Conservation (phyloP, 1,284 basidiomycete species). For the Butyriboletus appendiculatus region DNA sequence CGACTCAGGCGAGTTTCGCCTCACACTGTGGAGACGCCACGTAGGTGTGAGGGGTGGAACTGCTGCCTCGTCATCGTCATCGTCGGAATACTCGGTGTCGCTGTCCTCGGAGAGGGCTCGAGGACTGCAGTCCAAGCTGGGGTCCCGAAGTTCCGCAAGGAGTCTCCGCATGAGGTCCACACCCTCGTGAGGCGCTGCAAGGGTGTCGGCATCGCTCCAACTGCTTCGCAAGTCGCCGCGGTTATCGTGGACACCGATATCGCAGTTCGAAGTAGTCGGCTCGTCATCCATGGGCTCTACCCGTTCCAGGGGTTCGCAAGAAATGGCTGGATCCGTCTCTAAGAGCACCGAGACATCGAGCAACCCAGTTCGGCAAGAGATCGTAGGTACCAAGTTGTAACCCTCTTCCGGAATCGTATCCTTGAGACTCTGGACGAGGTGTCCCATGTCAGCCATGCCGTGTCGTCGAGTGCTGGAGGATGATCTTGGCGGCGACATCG, state of each 20-base stretch:
- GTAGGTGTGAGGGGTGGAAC: background rate
- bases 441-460: constrained; percentile 15
- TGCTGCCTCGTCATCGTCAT: background rate
- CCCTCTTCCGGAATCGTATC: background rate
- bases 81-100: background rate
- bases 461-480: constrained; percentile 8
- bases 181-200: background rate
- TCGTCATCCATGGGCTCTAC: background rate
- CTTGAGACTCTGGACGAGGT: constrained; percentile 4
- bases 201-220: background rate
- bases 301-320: background rate
- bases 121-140: constrained; percentile 8
- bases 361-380: background rate
- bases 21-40: background rate
- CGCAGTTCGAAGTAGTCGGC: background rate
- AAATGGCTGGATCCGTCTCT: background rate
- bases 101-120: constrained; percentile 11
- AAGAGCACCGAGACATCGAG: background rate
- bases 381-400: background rate
- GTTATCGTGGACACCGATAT: background rate
- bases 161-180: constrained; percentile 16
- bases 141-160: constrained; percentile 21
- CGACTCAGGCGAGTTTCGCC: constrained; percentile 1
- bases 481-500: background rate
- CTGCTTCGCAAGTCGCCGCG: background rate